A percentile compares a stretch with the other conserved stretches of the same genome.
phyloP scores from a whole-genome alignment of 1,139 yeast species.

The Suhomyces bolitotheri region DNA sequence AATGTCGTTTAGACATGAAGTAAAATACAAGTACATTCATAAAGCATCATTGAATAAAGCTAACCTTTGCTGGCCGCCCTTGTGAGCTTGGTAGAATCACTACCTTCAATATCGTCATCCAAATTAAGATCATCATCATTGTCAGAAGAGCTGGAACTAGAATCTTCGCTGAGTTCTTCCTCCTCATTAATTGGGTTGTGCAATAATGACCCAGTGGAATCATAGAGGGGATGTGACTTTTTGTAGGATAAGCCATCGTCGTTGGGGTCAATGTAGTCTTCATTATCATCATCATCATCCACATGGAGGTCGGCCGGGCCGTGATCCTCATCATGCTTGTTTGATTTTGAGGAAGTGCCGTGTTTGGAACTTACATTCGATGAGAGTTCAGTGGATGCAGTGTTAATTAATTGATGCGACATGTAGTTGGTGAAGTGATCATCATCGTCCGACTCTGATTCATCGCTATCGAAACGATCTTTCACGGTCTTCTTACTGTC shows the following conservation, averaged over 20 bases:
- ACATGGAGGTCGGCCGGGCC: neutral
- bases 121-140: slow-evolving; percentile 29
- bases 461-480: slow-evolving; percentile 22
- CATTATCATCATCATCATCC: slow-evolving; percentile 34
- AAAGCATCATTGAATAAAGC: slow-evolving; percentile 10
- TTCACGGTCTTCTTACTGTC: slow-evolving; percentile 23
- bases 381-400: slow-evolving; percentile 58
- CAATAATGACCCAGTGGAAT: slow-evolving; percentile 38
- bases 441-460: slow-evolving; percentile 27
- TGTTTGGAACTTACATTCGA: slow-evolving; percentile 28
- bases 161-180: slow-evolving; percentile 31
- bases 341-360: neutral
- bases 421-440: slow-evolving; percentile 72
- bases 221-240: slow-evolving; percentile 62
- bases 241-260: slow-evolving; percentile 79
- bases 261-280: slow-evolving; percentile 75
- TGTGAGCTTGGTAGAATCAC: slow-evolving; percentile 31
- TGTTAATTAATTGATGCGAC: slow-evolving; percentile 74
- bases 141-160: slow-evolving; percentile 32
- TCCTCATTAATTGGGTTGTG: slow-evolving; percentile 20
- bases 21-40: slow-evolving; percentile 17
- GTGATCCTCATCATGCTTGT: neutral
- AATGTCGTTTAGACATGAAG: slow-evolving; percentile 6
- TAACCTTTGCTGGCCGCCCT: slow-evolving; percentile 46
- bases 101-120: slow-evolving; percentile 24